These are phyloP conservation scores for Akanthomyces lecanii DNA, from an alignment of 2,329 filamentous ascomycete species.

Conservation along the genomic window DNA sequence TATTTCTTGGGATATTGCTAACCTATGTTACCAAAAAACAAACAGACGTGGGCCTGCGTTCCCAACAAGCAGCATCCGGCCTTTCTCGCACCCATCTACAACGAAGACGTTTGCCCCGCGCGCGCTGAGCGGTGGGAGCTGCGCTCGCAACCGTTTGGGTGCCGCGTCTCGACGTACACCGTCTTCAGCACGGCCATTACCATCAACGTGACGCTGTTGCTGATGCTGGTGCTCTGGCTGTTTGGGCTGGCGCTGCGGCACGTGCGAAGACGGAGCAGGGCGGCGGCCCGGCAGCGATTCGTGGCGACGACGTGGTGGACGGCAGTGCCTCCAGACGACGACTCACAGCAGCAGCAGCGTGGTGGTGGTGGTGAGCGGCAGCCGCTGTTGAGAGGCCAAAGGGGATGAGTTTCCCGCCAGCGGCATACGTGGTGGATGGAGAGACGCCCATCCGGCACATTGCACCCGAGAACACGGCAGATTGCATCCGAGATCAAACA, in stretches of 20 bases:
- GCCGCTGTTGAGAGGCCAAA: constrained; percentile 20
- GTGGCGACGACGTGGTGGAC: constrained; percentile 9
- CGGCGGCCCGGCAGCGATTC: background rate
- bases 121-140: constrained; percentile 40
- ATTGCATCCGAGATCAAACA: background rate
- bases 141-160: constrained; percentile 34
- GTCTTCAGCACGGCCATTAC: constrained; percentile 28
- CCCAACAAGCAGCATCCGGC: constrained; percentile 44
- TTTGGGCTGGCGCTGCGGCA: constrained; percentile 1
- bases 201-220: constrained; percentile 27
- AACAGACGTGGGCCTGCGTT: constrained; percentile 50
- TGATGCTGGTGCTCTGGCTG: constrained; percentile 25
- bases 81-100: constrained; percentile 47
- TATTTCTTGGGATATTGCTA: no score
- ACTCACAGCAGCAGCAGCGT: background rate
- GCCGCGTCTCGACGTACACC: constrained; percentile 33
- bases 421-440: background rate
- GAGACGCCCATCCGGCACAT: background rate
- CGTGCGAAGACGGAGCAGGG: constrained; percentile 1
- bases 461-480: background rate
- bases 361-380: constrained; percentile 18
- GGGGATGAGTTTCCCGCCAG: constrained; percentile 10
- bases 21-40: no score
- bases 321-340: background rate
- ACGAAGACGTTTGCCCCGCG: constrained; percentile 49